A percentile compares a stretch with the other conserved stretches of the same genome.
These are phyloP conservation scores for Pseudonectria buxi DNA, from an alignment of 2,329 filamentous ascomycete species.

Conservation along the genomic window DNA sequence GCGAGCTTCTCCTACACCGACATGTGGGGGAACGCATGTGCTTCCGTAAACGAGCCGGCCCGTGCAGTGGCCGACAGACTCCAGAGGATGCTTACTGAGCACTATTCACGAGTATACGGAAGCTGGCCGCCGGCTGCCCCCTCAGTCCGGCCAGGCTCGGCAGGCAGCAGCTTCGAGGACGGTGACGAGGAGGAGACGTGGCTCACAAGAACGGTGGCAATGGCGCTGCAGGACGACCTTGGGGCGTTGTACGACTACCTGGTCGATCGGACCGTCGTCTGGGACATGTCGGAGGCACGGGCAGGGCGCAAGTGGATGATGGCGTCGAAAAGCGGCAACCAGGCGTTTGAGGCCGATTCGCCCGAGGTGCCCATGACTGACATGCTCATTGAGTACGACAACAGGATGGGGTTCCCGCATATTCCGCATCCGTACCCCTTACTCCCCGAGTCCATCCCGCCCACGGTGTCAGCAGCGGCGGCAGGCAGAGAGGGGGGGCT, in stretches of 20 bases:
- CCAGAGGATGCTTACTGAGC: constrained; percentile 51
- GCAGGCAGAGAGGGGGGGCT: constrained; percentile 8
- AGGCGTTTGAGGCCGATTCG: constrained; percentile 42
- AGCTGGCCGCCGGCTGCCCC: constrained; percentile 50
- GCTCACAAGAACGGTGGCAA: constrained; percentile 53
- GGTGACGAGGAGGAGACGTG: constrained; percentile 43
- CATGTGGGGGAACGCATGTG: constrained; percentile 51
- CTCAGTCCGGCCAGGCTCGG: constrained; percentile 3
- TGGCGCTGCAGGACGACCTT: constrained; percentile 58
- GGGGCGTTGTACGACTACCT: constrained; percentile 64
- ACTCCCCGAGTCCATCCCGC: constrained; percentile 47
- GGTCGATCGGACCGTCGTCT: constrained; percentile 59
- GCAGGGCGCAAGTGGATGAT: constrained; percentile 61
- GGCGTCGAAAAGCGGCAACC: constrained; percentile 40
- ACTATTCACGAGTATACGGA: constrained; percentile 52
- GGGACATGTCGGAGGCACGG: constrained; percentile 56
- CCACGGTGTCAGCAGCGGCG: constrained; percentile 8
- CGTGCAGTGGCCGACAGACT: constrained; percentile 52
- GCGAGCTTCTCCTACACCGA: constrained; percentile 53
- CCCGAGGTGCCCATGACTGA: constrained; percentile 57
- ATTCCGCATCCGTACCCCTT: constrained; percentile 62
- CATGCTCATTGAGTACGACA: constrained; percentile 60
- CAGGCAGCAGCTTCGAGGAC: constrained; percentile 9
- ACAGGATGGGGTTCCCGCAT: constrained; percentile 54
- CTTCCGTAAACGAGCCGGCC: constrained; percentile 34